These are phyloP conservation scores for Narthecium ossifragum DNA, from an alignment of 106 monocot genomes.

Conservation along the genomic window DNA sequence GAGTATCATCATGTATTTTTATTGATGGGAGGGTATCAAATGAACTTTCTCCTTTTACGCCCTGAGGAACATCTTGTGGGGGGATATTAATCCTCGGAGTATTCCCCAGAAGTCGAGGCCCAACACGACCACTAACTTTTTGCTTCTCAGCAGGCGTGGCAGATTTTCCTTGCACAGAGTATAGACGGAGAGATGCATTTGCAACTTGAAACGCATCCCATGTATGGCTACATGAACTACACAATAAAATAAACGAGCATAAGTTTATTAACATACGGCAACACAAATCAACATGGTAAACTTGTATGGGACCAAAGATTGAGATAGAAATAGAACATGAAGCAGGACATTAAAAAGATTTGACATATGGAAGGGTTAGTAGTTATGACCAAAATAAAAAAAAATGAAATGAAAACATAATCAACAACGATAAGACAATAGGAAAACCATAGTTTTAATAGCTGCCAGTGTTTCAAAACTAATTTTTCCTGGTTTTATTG, in stretches of 20 bases:
- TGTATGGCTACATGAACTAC: slow-evolving; percentile 76
- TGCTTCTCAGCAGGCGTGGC: slow-evolving; percentile 22
- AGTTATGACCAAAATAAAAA: too few species aligned
- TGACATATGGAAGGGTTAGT: too few species aligned
- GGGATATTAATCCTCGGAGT: slow-evolving; percentile 63
- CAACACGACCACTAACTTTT: slow-evolving; percentile 33
- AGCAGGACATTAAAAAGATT: not conserved
- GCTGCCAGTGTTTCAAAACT: too few species aligned
- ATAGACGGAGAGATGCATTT: slow-evolving; percentile 72
- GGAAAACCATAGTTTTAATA: too few species aligned
- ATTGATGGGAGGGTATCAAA: slow-evolving; percentile 54
- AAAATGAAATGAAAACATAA: too few species aligned
- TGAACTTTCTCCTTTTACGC: slow-evolving; percentile 31
- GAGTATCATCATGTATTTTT: slow-evolving; percentile 74
- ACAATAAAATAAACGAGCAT: too few species aligned
- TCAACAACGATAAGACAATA: too few species aligned
- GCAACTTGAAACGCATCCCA: slow-evolving; percentile 98
- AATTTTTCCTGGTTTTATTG: too few species aligned
- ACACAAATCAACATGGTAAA: too few species aligned
- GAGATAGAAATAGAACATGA: slow-evolving; percentile 7
- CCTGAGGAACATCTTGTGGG: slow-evolving; percentile 33
- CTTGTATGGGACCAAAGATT: too few species aligned
- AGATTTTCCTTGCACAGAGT: slow-evolving; percentile 45
- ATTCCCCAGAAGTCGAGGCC: slow-evolving; percentile 70
- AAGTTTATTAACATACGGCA: too few species aligned